These are phyloP conservation scores for Przewalskia tangutica DNA, from an alignment of 257 asterid genomes.

Conservation along the genomic window DNA sequence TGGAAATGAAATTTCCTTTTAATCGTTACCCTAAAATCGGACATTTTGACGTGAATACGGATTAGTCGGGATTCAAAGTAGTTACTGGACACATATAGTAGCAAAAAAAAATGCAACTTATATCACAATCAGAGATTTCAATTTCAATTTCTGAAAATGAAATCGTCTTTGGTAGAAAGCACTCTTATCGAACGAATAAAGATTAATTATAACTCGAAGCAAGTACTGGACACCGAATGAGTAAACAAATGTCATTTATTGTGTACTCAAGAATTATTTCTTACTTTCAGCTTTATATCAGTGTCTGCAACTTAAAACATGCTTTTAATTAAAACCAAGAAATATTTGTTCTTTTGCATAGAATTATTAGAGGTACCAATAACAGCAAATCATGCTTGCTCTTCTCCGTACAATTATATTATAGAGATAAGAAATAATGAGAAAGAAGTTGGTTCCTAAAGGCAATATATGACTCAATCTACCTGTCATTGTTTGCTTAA, in stretches of 20 bases:
- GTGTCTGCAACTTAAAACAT: not conserved
- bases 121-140: not conserved
- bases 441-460: not conserved
- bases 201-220: too few species aligned
- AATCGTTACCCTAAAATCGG: too few species aligned
- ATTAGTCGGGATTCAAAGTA: not conserved
- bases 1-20: not conserved
- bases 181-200: too few species aligned
- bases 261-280: too few species aligned
- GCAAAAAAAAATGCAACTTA: not conserved
- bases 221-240: too few species aligned
- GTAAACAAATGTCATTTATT: too few species aligned
- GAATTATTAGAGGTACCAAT: not conserved
- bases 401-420: not conserved
- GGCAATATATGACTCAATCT: not conserved
- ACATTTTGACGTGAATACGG: too few species aligned
- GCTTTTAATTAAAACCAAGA: not conserved
- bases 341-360: not conserved
- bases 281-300: not conserved
- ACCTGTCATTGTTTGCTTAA: not conserved
- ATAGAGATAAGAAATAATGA: not conserved
- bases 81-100: not conserved
- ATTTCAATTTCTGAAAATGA: too few species aligned
- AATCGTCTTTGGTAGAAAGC: too few species aligned
- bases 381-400: not conserved